Percentiles rank a stretch among this genome's conserved stretches.
Conservation (phyloP, 2,329 filamentous ascomycete species). For the Neonectria hederae region DNA sequence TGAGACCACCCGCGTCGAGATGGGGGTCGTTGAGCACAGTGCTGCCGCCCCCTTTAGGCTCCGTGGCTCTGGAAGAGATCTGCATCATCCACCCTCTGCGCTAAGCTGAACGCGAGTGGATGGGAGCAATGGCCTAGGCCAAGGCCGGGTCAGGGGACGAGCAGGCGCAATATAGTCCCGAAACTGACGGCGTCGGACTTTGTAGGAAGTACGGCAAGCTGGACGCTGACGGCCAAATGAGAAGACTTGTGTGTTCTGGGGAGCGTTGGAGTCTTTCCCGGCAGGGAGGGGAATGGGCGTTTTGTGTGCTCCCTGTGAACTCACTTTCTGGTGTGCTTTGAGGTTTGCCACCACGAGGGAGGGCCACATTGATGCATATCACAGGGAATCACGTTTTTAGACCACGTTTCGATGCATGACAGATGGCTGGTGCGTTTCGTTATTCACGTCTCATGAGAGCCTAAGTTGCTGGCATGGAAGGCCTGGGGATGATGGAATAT, state of each 20-base stretch:
- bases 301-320: slow-evolving; percentile 41
- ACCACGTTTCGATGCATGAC: slow-evolving; percentile 62
- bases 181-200: slow-evolving; percentile 42
- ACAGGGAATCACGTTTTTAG: slow-evolving; percentile 54
- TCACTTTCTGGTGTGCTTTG: slow-evolving; percentile 41
- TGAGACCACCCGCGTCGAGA: slow-evolving; percentile 61
- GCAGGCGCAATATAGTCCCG: slow-evolving; percentile 44
- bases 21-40: slow-evolving; percentile 46
- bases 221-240: slow-evolving; percentile 36
- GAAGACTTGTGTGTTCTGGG: slow-evolving; percentile 44
- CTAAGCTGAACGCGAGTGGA: slow-evolving; percentile 42
- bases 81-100: slow-evolving; percentile 44
- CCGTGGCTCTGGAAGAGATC: slow-evolving; percentile 44
- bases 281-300: slow-evolving; percentile 41
- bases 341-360: slow-evolving; percentile 40
- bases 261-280: slow-evolving; percentile 45
- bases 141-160: slow-evolving; percentile 41
- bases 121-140: slow-evolving; percentile 43
- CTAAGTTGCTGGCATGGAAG: slow-evolving; percentile 40
- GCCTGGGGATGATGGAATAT: slow-evolving; percentile 38
- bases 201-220: slow-evolving; percentile 35
- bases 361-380: slow-evolving; percentile 50
- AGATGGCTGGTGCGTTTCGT: slow-evolving; percentile 56
- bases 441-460: slow-evolving; percentile 47
- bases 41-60: slow-evolving; percentile 43